Evolutionary conservation across 2,329 filamentous ascomycete genomes (phyloP).

Genomic region (Calonectria fujianensis): DNA sequence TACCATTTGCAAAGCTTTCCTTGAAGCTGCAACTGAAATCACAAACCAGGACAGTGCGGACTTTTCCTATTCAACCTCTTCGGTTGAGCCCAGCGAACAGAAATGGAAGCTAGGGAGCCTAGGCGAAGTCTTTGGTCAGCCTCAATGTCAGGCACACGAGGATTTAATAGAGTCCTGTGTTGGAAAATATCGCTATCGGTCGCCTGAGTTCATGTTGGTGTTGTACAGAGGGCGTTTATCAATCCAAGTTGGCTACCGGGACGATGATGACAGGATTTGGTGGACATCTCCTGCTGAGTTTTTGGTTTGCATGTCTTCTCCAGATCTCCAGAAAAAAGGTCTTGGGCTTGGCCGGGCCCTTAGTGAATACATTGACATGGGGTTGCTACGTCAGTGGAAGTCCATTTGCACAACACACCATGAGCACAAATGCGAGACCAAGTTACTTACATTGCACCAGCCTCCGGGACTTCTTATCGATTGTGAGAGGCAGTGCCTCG

Average conservation of each 20-base stretch:
- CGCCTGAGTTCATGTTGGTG: background rate
- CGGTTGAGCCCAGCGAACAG: background rate
- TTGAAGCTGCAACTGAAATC: slow-evolving; percentile 1
- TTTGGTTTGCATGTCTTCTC: background rate
- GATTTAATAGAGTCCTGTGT: background rate
- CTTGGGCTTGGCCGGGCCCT: slow-evolving; percentile 14
- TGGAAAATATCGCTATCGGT: background rate
- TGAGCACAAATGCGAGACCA: slow-evolving; percentile 11
- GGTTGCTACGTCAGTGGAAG: slow-evolving; percentile 29
- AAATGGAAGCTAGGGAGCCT: background rate
- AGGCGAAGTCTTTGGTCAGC: background rate
- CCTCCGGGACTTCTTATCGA: slow-evolving; percentile 15
- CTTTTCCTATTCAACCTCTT: background rate
- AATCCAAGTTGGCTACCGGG: background rate
- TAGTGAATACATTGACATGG: slow-evolving; percentile 24
- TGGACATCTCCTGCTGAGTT: background rate
- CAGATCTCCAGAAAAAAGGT: background rate
- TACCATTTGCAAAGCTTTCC: background rate
- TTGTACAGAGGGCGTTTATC: background rate
- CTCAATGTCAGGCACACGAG: background rate
- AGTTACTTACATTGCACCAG: background rate
- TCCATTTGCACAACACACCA: slow-evolving; percentile 12
- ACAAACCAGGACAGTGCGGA: background rate
- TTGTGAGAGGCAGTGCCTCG: slow-evolving; percentile 23
- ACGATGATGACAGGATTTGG: background rate